These are phyloP conservation scores for Cutaneotrichosporon cyanovorans DNA, from an alignment of 1,284 basidiomycete genomes.

Conservation along the genomic window DNA sequence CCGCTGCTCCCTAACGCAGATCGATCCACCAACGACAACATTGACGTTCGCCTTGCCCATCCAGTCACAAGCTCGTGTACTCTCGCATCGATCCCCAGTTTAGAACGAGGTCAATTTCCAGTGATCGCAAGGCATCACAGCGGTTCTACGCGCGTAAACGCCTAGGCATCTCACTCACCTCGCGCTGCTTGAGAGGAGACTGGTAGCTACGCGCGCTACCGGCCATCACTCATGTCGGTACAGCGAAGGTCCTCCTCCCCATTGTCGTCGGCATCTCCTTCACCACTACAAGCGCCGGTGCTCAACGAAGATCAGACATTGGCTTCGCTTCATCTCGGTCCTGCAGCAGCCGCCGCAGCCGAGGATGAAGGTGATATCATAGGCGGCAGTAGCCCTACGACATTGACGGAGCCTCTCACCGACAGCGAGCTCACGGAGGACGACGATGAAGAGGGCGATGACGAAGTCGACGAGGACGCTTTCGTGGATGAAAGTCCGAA, in stretches of 20 bases:
- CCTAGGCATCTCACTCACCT: no score
- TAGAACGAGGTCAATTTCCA: no score
- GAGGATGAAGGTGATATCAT: slow-evolving; percentile 11
- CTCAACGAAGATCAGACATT: slow-evolving; percentile 1
- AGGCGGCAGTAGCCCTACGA: slow-evolving; percentile 20
- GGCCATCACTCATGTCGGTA: slow-evolving; percentile 11
- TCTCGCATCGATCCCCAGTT: not conserved
- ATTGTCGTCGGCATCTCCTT: slow-evolving; percentile 18
- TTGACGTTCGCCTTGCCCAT: no score
- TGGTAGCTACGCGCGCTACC: not conserved
- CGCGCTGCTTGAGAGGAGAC: not conserved
- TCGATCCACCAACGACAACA: no score
- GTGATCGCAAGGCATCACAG: not conserved
- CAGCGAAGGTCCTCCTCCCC: slow-evolving; percentile 18
- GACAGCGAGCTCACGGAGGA: slow-evolving; percentile 27
- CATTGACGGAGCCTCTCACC: slow-evolving; percentile 16
- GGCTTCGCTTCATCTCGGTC: slow-evolving; percentile 8
- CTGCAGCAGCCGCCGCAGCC: not conserved
- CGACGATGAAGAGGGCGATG: slow-evolving; percentile 12
- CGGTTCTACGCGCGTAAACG: no score
- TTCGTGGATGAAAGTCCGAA: not conserved
- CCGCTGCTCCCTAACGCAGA: no score
- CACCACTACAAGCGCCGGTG: slow-evolving; percentile 10
- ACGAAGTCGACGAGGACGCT: slow-evolving; percentile 2
- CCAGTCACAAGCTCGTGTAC: no score